Conservation (phyloP, 768 basidiomycete species). For the Amyloporia xantha region DNA sequence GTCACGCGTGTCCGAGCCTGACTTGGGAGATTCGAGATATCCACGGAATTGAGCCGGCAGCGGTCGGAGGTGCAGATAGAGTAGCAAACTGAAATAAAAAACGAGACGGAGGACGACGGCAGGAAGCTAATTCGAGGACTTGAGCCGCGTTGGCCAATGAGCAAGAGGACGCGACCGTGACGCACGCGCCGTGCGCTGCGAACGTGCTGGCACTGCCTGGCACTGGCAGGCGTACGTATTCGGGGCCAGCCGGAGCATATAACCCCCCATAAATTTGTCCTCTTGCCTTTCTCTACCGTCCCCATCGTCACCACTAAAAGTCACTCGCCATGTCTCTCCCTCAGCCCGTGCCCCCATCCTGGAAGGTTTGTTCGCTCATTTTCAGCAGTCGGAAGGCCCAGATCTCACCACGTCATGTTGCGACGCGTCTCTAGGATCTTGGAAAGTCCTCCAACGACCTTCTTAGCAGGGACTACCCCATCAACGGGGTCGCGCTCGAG, state of each 20-base stretch:
- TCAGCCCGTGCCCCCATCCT: constrained; percentile 94
- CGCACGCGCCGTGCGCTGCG: neutral
- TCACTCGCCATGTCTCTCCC: constrained; percentile 71
- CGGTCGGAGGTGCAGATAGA: no score
- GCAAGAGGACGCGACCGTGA: no score
- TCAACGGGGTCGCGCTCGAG: constrained; percentile 66
- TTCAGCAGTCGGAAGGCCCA: neutral
- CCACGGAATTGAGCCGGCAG: no score
- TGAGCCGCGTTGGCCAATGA: no score
- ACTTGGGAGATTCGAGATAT: no score
- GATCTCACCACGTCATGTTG: constrained; percentile 1
- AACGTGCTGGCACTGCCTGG: neutral
- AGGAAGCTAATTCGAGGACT: no score
- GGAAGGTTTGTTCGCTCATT: constrained; percentile 61
- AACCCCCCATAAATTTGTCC: constrained; percentile 4
- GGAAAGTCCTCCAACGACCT: constrained; percentile 98
- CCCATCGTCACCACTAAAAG: constrained; percentile 24
- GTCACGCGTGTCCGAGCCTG: neutral
- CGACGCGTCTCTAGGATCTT: constrained; percentile 57
- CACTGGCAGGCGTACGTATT: neutral
- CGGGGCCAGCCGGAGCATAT: constrained; percentile 5
- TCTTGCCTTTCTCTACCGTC: neutral
- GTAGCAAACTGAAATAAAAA: no score
- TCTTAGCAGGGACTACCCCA: constrained; percentile 86
- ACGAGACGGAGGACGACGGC: no score